Conservation (phyloP, 2,329 filamentous ascomycete species). For the Aspergillus intermedius region DNA sequence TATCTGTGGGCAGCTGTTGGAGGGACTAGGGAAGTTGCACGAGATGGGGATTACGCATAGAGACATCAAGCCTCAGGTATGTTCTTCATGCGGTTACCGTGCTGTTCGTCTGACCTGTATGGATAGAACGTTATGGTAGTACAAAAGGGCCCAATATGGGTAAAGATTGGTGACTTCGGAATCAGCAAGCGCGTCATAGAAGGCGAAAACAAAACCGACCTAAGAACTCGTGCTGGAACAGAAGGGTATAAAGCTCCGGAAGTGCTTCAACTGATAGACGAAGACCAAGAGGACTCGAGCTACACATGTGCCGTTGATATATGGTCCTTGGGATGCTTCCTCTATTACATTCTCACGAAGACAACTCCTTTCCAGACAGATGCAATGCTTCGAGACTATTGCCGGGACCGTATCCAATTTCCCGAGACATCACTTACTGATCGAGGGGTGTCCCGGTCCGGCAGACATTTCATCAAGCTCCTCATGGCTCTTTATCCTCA, state of each 20-base stretch:
- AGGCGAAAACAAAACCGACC: not conserved
- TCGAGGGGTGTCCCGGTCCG: not conserved
- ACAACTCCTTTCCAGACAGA: constrained; percentile 1
- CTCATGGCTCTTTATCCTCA: not conserved
- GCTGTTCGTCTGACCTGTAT: not conserved
- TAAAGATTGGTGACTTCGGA: constrained; percentile 7
- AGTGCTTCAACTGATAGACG: not conserved
- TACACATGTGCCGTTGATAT: constrained; percentile 3
- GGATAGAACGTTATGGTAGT: not conserved
- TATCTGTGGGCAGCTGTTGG: constrained; percentile 1
- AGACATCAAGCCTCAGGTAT: constrained; percentile 5
- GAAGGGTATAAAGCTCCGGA: constrained; percentile 6
- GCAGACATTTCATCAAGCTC: not conserved
- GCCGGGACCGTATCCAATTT: not conserved
- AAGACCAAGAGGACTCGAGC: not conserved
- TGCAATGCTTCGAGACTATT: not conserved
- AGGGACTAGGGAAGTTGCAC: constrained; percentile 4
- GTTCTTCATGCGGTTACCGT: not conserved
- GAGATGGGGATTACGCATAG: constrained; percentile 3
- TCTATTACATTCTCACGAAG: constrained; percentile 3
- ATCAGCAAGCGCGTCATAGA: constrained; percentile 7
- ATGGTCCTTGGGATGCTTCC: constrained; percentile 3
- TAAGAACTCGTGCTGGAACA: constrained; percentile 1
- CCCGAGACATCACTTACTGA: not conserved
- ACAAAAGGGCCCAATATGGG: constrained; percentile 3